Conservation (phyloP, 2,329 filamentous ascomycete genomes). For the Colletotrichum lini region DNA sequence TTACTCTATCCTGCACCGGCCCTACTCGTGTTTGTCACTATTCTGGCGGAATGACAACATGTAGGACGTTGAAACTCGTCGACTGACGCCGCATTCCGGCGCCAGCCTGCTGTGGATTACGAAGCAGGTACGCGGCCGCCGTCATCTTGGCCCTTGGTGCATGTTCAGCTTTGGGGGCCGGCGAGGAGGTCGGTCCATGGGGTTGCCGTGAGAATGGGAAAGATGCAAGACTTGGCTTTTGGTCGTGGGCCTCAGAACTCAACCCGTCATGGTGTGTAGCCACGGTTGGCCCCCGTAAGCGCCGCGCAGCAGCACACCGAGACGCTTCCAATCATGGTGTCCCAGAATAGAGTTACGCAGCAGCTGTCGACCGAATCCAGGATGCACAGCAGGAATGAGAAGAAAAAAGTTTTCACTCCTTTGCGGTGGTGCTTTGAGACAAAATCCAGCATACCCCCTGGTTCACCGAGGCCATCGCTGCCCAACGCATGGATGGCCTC, state of each 20-base stretch:
- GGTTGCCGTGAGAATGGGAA: constrained; percentile 22
- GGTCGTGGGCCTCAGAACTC: constrained; percentile 12
- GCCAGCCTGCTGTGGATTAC: constrained; percentile 24
- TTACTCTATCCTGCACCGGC: neutral
- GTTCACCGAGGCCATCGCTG: constrained; percentile 32
- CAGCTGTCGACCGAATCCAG: constrained; percentile 3
- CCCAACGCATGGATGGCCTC: constrained; percentile 36
- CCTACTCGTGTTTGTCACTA: neutral
- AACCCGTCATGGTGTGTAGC: constrained; percentile 1
- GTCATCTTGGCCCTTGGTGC: constrained; percentile 3
- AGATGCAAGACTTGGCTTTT: constrained; percentile 1
- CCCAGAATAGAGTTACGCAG: neutral
- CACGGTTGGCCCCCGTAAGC: constrained; percentile 40
- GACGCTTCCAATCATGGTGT: neutral
- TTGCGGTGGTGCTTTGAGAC: constrained; percentile 3
- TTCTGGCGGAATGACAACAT: neutral
- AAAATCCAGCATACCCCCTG: constrained; percentile 25
- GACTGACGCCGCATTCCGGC: neutral
- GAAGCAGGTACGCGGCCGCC: constrained; percentile 28
- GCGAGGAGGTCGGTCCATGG: neutral
- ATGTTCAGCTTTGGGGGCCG: constrained; percentile 34
- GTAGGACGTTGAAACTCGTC: neutral
- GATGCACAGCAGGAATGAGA: constrained; percentile 1
- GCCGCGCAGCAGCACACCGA: constrained; percentile 17
- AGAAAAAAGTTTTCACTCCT: neutral